Base-by-base conservation (phyloP, 768 basidiomycete genomes). In the Serendipita indica region DNA sequence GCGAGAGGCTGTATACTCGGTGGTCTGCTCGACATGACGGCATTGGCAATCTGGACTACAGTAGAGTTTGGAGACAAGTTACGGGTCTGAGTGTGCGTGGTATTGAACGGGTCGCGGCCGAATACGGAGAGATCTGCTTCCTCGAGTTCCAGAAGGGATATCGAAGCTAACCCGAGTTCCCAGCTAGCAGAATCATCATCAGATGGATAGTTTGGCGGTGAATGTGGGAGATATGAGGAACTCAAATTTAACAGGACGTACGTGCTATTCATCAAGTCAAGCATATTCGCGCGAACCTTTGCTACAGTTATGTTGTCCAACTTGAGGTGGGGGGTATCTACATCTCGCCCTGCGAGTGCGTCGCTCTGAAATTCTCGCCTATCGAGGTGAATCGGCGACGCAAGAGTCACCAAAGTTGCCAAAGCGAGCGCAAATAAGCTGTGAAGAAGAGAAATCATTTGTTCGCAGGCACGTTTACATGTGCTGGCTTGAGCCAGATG, bases 141-240 rank as follows among this genome's bases (percentile, higher is more conserved):
- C 33, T 66, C 59, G 39, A 65, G 63, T 43, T 69, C 67, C n/a
- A 64, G 61, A 1, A 69, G 49, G 3, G 67, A 66, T 39, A 67
- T 49, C 20, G 43, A 14, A 18, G 52, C 45, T 25, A 52, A 66
- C 20, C 67, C 67, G 30, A 60, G 58, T 27, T 64, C 65, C 67
- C 67, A 68, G 7, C 65, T 65, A 60, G 22, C 20, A 3, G 6
- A 12, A 45, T n/a, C n/a, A n/a, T n/a, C n/a, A n/a, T n/a, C n/a
- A n/a, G n/a, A n/a, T n/a, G n/a, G n/a, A n/a, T n/a, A n/a, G n/a
- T n/a, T n/a, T n/a, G n/a, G n/a, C 22, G 16, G 28, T 20, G 16
- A 18, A 41, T 14, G 32, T 14, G 28, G n/a, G 18, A 25, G 58
- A n/a, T n/a, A n/a, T n/a, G n/a, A n/a, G n/a, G n/a, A n/a, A n/a